Conservation (phyloP, 108 stramenopile genomes). For the Cyclotella cryptica region DNA sequence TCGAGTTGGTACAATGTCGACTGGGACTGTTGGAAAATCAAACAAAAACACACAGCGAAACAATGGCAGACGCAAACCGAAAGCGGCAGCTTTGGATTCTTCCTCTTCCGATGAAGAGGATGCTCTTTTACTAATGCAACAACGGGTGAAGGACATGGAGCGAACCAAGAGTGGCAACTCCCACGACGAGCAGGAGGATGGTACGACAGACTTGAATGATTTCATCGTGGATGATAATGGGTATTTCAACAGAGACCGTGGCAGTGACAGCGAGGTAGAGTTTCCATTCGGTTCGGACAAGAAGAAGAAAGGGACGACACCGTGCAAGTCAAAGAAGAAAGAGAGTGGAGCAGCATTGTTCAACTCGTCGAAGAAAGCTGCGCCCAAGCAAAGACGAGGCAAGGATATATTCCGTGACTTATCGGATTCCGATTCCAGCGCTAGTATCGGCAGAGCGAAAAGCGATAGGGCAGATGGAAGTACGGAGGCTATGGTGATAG, state of each 20-base stretch:
- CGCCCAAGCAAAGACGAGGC: background rate
- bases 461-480: background rate
- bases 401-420: background rate
- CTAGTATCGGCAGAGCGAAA: background rate
- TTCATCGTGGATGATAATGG: constrained; percentile 11
- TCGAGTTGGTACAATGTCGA: background rate
- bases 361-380: background rate
- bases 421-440: background rate
- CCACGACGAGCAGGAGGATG: background rate
- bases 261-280: background rate
- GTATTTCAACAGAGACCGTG: background rate
- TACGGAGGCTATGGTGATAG: constrained; percentile 15
- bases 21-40: background rate
- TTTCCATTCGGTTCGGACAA: background rate
- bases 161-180: background rate
- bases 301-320: background rate
- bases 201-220: background rate
- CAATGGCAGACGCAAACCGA: background rate
- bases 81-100: background rate
- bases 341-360: background rate
- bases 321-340: background rate
- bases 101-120: background rate
- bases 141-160: background rate
- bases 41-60: background rate
- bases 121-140: background rate